Evolutionary conservation across 1,284 basidiomycete genomes (phyloP).

Genomic region (Takashimella koratensis): DNA sequence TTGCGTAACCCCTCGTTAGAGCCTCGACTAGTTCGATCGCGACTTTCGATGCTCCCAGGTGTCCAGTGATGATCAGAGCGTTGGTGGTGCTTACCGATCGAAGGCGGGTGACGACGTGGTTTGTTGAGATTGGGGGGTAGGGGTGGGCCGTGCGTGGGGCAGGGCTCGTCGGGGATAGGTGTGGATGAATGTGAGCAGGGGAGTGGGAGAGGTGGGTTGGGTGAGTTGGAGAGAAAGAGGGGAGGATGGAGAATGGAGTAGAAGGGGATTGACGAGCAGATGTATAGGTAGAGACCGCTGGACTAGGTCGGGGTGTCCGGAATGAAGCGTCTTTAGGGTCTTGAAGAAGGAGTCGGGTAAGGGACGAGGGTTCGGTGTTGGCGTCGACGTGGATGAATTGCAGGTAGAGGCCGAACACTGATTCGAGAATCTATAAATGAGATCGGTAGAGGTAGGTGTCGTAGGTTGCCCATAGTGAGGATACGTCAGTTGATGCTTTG

Average conservation of each 20-base stretch:
- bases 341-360: neutral
- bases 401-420: conserved; percentile 28
- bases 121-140: neutral
- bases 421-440: conserved; percentile 19
- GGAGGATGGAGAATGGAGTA: neutral
- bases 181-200: neutral
- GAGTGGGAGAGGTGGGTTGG: neutral
- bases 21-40: neutral
- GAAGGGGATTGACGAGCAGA: neutral
- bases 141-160: neutral
- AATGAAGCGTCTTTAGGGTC: neutral
- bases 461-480: too few relatives aligned
- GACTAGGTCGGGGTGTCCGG: neutral
- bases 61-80: conserved; percentile 31
- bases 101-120: neutral
- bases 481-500: too few relatives aligned
- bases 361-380: conserved; percentile 1
- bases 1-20: conserved; percentile 3
- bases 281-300: neutral
- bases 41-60: conserved; percentile 16
- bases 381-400: conserved; percentile 12
- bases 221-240: neutral
- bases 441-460: too few relatives aligned
- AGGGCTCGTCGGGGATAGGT: neutral
- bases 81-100: conserved; percentile 1